These are phyloP conservation scores for Cladosporium colombiae DNA, from an alignment of 2,329 filamentous ascomycete species.

Conservation along the genomic window DNA sequence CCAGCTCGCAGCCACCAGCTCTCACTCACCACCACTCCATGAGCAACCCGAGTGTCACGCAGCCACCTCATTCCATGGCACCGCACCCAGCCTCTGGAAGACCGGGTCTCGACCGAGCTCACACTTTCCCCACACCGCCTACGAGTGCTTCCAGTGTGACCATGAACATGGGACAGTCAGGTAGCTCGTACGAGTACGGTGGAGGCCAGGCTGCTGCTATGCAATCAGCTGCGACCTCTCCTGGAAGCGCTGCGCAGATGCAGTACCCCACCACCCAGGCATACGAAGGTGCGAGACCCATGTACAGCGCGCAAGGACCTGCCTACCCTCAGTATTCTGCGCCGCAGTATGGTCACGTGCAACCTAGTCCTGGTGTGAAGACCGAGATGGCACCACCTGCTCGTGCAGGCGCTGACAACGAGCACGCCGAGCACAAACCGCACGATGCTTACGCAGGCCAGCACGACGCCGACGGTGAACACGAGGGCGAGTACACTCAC, in stretches of 20 bases:
- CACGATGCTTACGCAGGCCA: constrained; percentile 59
- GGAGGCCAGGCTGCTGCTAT: constrained; percentile 43
- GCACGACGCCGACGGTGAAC: constrained; percentile 40
- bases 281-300: constrained; percentile 75
- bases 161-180: constrained; percentile 72
- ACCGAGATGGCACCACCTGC: constrained; percentile 82
- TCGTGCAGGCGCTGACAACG: constrained; percentile 59
- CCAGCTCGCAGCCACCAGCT: constrained; percentile 63
- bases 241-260: constrained; percentile 73
- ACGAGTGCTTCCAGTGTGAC: constrained; percentile 83
- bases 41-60: constrained; percentile 63
- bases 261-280: constrained; percentile 71
- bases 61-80: constrained; percentile 66
- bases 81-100: constrained; percentile 60
- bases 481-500: constrained; percentile 79
- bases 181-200: constrained; percentile 78
- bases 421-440: constrained; percentile 66
- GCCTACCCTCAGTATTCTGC: constrained; percentile 58
- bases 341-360: constrained; percentile 65
- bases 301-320: constrained; percentile 63
- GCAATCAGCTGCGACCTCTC: constrained; percentile 72
- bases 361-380: constrained; percentile 69
- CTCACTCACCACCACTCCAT: constrained; percentile 72
- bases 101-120: constrained; percentile 77
- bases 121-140: constrained; percentile 92